These are phyloP conservation scores for Bromus sterilis DNA, from an alignment of 176 grass and related monocot species.

Conservation along the genomic window DNA sequence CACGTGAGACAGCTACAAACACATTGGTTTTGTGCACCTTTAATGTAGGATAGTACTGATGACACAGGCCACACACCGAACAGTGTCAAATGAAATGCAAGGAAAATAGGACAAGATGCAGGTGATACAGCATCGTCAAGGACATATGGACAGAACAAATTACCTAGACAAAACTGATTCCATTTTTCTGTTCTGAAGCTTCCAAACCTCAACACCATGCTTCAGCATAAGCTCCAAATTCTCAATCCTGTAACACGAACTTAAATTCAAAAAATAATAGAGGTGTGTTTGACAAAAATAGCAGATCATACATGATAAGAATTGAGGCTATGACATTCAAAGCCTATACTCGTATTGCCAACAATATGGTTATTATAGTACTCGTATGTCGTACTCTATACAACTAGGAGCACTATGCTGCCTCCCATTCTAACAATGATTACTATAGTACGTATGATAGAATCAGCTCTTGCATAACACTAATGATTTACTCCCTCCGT, in stretches of 20 bases:
- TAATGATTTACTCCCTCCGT: neutral
- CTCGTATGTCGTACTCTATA: neutral
- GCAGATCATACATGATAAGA: neutral
- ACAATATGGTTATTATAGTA: neutral
- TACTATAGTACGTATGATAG: neutral
- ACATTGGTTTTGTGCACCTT: neutral
- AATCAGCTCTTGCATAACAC: neutral
- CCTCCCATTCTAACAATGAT: neutral
- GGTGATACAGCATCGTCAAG: neutral
- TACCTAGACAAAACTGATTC: slow-evolving; percentile 89
- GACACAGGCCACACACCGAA: neutral
- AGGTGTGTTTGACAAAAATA: neutral
- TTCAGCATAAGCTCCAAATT: slow-evolving; percentile 93
- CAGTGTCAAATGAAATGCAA: neutral
- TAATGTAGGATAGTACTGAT: neutral
- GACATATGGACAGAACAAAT: neutral
- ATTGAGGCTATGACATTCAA: neutral
- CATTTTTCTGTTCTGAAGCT: slow-evolving; percentile 82
- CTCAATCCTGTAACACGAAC: slow-evolving; percentile 71
- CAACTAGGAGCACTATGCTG: neutral
- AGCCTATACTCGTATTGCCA: neutral
- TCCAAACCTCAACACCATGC: slow-evolving; percentile 88
- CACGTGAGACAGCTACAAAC: neutral
- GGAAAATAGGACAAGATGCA: neutral
- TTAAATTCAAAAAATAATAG: slow-evolving; percentile 14